Base-by-base conservation (phyloP, 1,284 basidiomycete genomes). In the Tilletia indica region DNA sequence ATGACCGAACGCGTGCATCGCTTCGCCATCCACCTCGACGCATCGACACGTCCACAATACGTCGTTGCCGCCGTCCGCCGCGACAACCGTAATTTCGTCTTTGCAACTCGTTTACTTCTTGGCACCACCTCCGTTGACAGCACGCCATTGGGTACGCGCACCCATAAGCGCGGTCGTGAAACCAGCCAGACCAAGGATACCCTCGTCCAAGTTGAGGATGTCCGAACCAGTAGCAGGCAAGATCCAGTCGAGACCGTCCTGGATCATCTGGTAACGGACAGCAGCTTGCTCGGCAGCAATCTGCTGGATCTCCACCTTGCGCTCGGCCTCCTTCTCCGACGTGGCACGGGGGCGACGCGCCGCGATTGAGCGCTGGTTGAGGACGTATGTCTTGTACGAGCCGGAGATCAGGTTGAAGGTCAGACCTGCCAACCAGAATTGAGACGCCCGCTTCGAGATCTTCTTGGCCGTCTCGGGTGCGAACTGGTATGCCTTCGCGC, bases 191-290 rank as follows among this genome's bases (percentile, higher is more conserved):
- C 83, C 82, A 16, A 84, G 73, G 16, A 82, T 74, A 61, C 96
- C 96, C 74, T 99, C 96, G 83, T 92, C 94, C 77, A 97, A 82
- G 78, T 89, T 89, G 76, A 91, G 88, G 73, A 93, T 87, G 64
- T 91, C 93, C 63, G 94, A 88, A 74, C 89, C 91, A 61, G 91
- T 91, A 12, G 94, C 92, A 12, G 96, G 97, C 82, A 95, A 90
- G 90, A 92, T 93, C 76, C 94, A 85, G 82, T 96, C 93, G 73
- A 94, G 86, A 25, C 89, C 82, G 84, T 96, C 93, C 77, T 93
- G 90, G 68, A 90, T 86, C 81, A 96, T 89, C 85, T 96, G 93
- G 79, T 89, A 89, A 31, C 90, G 89, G 38, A 90, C 88, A 6
- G 88, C 89, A 39, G 86, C 72, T 71, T 89, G 90, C 77, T 90